phyloP scores from a whole-genome alignment of 2,329 filamentous ascomycete species.

The Venturia asperata region DNA sequence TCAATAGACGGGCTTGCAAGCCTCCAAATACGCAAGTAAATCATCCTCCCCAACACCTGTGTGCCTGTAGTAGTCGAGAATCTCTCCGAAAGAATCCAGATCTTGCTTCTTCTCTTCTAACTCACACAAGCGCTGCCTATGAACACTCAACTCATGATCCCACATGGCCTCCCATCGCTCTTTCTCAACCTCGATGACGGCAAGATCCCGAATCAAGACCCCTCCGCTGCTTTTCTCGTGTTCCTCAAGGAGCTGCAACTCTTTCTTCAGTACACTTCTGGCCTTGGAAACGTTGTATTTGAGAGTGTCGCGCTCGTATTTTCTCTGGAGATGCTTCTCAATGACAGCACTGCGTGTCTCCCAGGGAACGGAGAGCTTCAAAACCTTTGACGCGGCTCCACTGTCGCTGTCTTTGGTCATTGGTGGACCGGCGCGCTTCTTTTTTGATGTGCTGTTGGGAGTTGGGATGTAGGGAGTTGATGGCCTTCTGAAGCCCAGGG shows the following conservation, averaged over 20 bases:
- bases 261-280: not conserved
- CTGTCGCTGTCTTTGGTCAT: not conserved
- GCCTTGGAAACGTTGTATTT: constrained; percentile 4
- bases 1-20: not conserved
- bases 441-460: not conserved
- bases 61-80: not conserved
- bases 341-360: not conserved
- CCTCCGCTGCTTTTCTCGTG: not conserved
- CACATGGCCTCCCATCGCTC: not conserved
- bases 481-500: no score
- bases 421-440: not conserved
- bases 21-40: not conserved
- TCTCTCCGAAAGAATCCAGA: not conserved
- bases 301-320: not conserved
- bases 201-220: not conserved
- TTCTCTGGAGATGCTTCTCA: not conserved
- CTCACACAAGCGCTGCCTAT: not conserved
- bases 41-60: not conserved
- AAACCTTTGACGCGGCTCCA: not conserved
- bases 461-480: no score
- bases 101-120: not conserved
- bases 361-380: not conserved
- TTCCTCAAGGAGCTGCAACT: not conserved
- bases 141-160: not conserved
- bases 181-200: not conserved